Conservation (phyloP, 345 rosid genomes). For the Raphanus sativus region DNA sequence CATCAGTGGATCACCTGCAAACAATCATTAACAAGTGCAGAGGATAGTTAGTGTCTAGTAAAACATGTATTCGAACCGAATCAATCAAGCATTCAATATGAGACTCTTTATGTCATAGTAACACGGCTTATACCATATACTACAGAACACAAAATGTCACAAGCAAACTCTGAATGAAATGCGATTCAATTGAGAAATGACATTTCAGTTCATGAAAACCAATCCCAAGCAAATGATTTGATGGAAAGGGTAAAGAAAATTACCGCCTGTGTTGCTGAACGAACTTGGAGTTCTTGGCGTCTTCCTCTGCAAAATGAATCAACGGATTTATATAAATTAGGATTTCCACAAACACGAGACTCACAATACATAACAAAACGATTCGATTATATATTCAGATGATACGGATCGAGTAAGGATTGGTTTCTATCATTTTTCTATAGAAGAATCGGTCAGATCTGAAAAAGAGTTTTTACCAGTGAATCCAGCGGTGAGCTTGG, state of each 20-base stretch:
- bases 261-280: constrained; percentile 86
- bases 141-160: too few relatives aligned
- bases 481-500: constrained; percentile 69
- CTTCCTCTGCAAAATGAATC: constrained; percentile 66
- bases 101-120: neutral
- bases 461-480: constrained; percentile 54
- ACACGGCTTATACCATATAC: neutral
- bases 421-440: neutral
- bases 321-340: neutral
- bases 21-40: neutral
- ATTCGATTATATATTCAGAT: neutral
- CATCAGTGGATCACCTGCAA: constrained; percentile 18
- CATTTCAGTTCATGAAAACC: too few relatives aligned
- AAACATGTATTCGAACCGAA: neutral
- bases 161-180: neutral
- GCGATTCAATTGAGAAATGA: neutral
- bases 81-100: neutral
- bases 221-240: too few relatives aligned
- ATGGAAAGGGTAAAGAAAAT: neutral
- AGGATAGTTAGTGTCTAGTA: neutral
- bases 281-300: constrained; percentile 81
- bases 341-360: constrained; percentile 19
- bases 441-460: constrained; percentile 26
- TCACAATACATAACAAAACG: neutral
- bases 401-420: neutral